These are phyloP conservation scores for Microthyrium microscopicum DNA, from an alignment of 2,329 filamentous ascomycete species.

Conservation along the genomic window DNA sequence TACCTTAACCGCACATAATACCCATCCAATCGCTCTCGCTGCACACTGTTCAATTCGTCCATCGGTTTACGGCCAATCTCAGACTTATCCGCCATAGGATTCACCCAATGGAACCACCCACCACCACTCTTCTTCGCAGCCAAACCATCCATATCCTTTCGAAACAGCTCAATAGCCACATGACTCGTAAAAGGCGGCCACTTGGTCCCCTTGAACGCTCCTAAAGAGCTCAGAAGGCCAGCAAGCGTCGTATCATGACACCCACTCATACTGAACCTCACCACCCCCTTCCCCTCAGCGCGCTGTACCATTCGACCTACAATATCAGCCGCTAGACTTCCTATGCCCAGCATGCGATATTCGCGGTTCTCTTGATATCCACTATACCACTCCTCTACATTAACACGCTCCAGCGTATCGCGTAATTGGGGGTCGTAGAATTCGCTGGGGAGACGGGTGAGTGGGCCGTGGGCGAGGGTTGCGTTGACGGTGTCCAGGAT, in stretches of 20 bases:
- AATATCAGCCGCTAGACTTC: slow-evolving; percentile 67
- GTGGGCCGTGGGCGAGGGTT: slow-evolving; percentile 66
- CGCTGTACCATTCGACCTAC: slow-evolving; percentile 34
- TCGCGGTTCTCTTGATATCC: slow-evolving; percentile 74
- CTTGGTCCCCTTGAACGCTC: slow-evolving; percentile 52
- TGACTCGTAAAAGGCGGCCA: slow-evolving; percentile 95
- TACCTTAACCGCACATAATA: slow-evolving; percentile 86
- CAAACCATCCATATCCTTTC: slow-evolving; percentile 20
- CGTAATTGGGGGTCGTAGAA: slow-evolving; percentile 70
- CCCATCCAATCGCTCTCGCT: slow-evolving; percentile 46
- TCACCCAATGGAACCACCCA: slow-evolving; percentile 5
- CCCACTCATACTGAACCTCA: slow-evolving; percentile 61
- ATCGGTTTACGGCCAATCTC: slow-evolving; percentile 44
- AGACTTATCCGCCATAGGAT: slow-evolving; percentile 3
- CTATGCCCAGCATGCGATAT: slow-evolving; percentile 81
- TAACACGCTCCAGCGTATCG: slow-evolving; percentile 53
- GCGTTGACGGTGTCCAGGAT: slow-evolving; percentile 92
- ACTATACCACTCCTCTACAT: slow-evolving; percentile 81
- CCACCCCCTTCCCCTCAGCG: slow-evolving; percentile 21
- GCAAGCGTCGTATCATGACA: slow-evolving; percentile 93
- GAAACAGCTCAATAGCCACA: slow-evolving; percentile 81
- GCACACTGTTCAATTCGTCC: slow-evolving; percentile 35
- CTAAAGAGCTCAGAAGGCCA: slow-evolving; percentile 58
- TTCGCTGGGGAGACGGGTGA: slow-evolving; percentile 61
- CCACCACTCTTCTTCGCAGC: slow-evolving; percentile 1